A percentile compares a stretch with the other conserved stretches of the same genome.
These are phyloP conservation scores for Dinochytrium kinnereticum DNA, from an alignment of 371 early-diverging fungal genomes.

Conservation along the genomic window DNA sequence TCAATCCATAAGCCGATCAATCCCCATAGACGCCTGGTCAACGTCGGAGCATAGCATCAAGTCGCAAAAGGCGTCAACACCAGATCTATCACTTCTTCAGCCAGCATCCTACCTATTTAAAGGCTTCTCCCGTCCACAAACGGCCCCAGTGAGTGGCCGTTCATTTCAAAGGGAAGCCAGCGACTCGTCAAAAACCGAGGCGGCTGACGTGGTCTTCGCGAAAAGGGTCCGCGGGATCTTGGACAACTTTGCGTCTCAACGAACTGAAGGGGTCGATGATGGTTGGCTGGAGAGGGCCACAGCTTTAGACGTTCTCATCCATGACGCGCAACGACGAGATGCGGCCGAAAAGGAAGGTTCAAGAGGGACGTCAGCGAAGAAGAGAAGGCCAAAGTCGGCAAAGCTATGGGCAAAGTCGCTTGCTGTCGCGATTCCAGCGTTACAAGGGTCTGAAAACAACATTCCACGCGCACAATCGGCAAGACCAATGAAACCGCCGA, in stretches of 20 bases:
- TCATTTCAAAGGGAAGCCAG: not conserved
- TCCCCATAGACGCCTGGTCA: not conserved
- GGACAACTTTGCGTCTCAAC: not conserved
- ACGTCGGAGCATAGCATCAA: not conserved
- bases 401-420: not conserved
- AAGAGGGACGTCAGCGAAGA: not conserved
- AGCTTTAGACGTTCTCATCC: not conserved
- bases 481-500: not conserved
- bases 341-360: not conserved
- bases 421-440: not conserved
- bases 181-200: not conserved
- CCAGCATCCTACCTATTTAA: not conserved
- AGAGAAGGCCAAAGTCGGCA: not conserved
- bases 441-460: not conserved
- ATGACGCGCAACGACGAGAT: not conserved
- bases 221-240: not conserved
- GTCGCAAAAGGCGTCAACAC: not conserved
- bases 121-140: slow-evolving; percentile 9
- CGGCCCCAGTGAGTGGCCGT: not conserved
- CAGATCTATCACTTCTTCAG: not conserved
- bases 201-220: not conserved
- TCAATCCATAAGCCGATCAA: too few relatives aligned
- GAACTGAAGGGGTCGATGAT: not conserved
- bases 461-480: not conserved
- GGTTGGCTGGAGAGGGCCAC: not conserved